Conservation (phyloP, 140 eudicot species). For the Bidens hawaiensis region DNA sequence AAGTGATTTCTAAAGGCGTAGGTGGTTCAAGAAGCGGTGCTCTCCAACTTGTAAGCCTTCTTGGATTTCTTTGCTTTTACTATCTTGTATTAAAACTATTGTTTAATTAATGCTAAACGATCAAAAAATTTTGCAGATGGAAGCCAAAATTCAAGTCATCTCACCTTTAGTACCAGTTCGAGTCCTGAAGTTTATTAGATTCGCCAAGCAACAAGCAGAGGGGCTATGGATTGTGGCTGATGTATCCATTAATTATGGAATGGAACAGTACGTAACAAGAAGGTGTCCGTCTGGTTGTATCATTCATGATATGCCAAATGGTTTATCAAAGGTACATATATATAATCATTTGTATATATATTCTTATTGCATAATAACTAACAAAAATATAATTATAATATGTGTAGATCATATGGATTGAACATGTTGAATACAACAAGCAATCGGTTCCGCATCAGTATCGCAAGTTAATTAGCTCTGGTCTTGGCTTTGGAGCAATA, state of each 20-base stretch:
- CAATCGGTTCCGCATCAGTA: conserved; percentile 29
- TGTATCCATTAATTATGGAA: conserved; percentile 43
- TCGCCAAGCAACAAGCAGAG: conserved; percentile 50
- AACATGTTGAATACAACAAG: conserved; percentile 62
- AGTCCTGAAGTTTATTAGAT: conserved; percentile 47
- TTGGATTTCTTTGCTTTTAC: neutral
- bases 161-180: conserved; percentile 64
- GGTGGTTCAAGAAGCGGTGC: conserved; percentile 49
- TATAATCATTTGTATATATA: no score
- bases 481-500: conserved; percentile 65
- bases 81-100: neutral
- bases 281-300: conserved; percentile 78
- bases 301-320: conserved; percentile 59
- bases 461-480: conserved; percentile 52
- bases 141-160: conserved; percentile 56
- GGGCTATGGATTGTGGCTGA: conserved; percentile 75
- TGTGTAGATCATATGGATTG: conserved; percentile 71
- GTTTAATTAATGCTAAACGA: neutral
- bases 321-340: conserved; percentile 56
- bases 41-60: conserved; percentile 49
- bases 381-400: neutral
- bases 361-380: neutral
- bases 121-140: conserved; percentile 34
- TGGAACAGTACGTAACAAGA: conserved; percentile 37
- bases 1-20: conserved; percentile 43